Conservation (phyloP, 176 grass and related monocot genomes). For the Poa pratensis region DNA sequence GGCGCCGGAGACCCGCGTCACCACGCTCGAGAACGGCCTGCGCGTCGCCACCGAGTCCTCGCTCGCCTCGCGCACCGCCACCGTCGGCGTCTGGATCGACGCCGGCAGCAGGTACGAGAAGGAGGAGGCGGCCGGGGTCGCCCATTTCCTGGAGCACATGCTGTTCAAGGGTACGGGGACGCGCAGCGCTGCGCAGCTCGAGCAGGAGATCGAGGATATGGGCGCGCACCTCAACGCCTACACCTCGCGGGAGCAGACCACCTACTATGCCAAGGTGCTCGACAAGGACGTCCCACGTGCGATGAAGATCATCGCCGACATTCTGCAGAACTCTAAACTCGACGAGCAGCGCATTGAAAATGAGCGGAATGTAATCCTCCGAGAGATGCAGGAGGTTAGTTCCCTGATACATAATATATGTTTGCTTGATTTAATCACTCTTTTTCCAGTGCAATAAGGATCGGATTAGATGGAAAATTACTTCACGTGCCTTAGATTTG, state of each 20-base stretch:
- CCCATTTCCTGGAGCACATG: constrained; percentile 99
- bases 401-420: constrained; percentile 14
- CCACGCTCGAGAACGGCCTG: constrained; percentile 81
- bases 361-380: constrained; percentile 86
- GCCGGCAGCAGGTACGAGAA: constrained; percentile 88
- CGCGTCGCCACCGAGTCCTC: constrained; percentile 91
- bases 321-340: constrained; percentile 87
- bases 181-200: constrained; percentile 68
- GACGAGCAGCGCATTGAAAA: constrained; percentile 62
- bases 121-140: constrained; percentile 79
- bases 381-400: constrained; percentile 97
- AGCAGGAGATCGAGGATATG: constrained; percentile 98
- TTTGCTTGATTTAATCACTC: constrained; percentile 1
- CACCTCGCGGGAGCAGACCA: constrained; percentile 96
- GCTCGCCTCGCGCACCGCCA: constrained; percentile 74
- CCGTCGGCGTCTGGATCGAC: constrained; percentile 98
- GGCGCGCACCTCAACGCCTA: constrained; percentile 94
- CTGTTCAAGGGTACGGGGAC: constrained; percentile 88
- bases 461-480: not conserved
- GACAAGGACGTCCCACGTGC: constrained; percentile 85
- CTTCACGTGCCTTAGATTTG: not conserved
- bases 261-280: constrained; percentile 89
- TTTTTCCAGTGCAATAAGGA: not conserved
- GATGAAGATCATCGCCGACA: constrained; percentile 76
- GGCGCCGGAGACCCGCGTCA: constrained; percentile 81